Percentiles rank a stretch among this genome's conserved stretches.
Evolutionary conservation across 345 rosid species (phyloP).

Genomic region (Fremontodendron californicum): DNA sequence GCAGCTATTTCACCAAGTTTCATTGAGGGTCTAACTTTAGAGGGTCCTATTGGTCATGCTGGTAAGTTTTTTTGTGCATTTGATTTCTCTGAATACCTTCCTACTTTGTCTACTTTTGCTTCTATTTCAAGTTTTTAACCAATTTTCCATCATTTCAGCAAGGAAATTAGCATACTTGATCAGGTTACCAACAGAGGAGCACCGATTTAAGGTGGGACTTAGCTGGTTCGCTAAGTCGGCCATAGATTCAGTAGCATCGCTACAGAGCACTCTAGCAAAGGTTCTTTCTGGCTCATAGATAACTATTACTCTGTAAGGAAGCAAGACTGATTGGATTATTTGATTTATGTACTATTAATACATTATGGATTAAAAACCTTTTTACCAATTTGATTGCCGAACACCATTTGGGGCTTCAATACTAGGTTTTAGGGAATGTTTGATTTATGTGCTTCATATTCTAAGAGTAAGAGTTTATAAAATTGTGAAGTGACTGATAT

Average conservation of each 20-base stretch:
- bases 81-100: neutral
- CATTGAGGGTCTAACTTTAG: conserved; percentile 81
- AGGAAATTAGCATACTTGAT: conserved; percentile 82
- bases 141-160: conserved; percentile 39
- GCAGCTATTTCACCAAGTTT: conserved; percentile 88
- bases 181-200: conserved; percentile 90
- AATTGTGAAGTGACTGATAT: no score
- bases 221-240: conserved; percentile 88
- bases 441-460: no score
- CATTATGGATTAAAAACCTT: neutral
- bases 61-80: conserved; percentile 33
- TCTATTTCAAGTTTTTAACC: neutral
- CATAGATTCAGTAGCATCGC: conserved; percentile 66
- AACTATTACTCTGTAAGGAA: neutral
- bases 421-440: no score
- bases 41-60: conserved; percentile 82
- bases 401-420: neutral
- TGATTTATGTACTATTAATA: neutral
- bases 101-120: neutral
- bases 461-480: no score
- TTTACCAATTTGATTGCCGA: neutral
- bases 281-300: conserved; percentile 48
- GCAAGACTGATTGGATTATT: neutral
- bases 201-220: conserved; percentile 78
- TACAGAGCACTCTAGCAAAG: conserved; percentile 66